A percentile compares a stretch with the other conserved stretches of the same genome.
phyloP scores from a whole-genome alignment of 78 protist species.

The Trichosphaerium sp. region DNA sequence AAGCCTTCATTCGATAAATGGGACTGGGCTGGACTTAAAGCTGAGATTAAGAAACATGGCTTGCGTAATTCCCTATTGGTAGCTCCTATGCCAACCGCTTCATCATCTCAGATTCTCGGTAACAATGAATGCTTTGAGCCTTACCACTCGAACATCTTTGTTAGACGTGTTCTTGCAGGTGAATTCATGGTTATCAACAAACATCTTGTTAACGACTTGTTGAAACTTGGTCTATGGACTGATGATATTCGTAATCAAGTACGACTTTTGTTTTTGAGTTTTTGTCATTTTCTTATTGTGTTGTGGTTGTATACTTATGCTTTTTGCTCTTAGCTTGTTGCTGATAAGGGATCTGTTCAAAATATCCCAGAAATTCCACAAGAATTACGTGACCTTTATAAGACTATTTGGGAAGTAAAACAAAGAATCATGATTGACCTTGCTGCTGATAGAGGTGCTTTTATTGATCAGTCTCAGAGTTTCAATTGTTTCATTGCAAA shows the following conservation, averaged over 20 bases:
- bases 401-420: conserved; percentile 95
- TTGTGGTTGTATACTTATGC: no score
- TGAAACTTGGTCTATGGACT: conserved; percentile 81
- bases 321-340: conserved; percentile 81
- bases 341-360: conserved; percentile 82
- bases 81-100: conserved; percentile 99
- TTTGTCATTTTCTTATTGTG: no score
- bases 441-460: conserved; percentile 98
- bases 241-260: background rate
- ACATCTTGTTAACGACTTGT: conserved; percentile 84
- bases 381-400: conserved; percentile 76
- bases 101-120: conserved; percentile 96
- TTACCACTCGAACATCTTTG: conserved; percentile 92
- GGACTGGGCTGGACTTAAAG: conserved; percentile 61
- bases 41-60: conserved; percentile 49
- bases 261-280: conserved; percentile 1
- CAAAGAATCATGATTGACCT: conserved; percentile 84
- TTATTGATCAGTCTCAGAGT: conserved; percentile 86
- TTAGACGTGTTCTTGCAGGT: conserved; percentile 90
- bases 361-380: conserved; percentile 74
- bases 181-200: conserved; percentile 93
- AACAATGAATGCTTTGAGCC: conserved; percentile 98
- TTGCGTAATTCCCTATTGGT: conserved; percentile 88
- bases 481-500: conserved; percentile 84
- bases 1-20: conserved; percentile 46